Percentiles rank a stretch among this genome's conserved stretches.
Conservation (phyloP, 225 moss, liverwort and hornwort genomes). For the Sphagnum contortum region DNA sequence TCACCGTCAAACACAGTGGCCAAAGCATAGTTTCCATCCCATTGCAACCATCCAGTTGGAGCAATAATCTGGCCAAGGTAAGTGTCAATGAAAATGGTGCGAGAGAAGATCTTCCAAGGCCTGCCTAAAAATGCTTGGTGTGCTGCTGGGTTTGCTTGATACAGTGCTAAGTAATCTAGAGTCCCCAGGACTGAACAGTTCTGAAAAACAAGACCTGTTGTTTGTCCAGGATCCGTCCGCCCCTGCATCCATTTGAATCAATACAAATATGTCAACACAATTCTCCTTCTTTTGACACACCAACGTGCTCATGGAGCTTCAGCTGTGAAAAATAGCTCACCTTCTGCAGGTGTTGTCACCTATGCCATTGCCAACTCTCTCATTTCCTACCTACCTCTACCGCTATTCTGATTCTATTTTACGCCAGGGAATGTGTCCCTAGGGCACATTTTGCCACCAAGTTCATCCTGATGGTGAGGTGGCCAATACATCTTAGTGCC, state of each 20-base stretch:
- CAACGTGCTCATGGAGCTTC: no score
- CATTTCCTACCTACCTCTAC: no score
- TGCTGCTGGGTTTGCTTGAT: constrained; percentile 21
- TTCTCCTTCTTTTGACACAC: no score
- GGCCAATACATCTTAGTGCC: no score
- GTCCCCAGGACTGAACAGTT: constrained; percentile 29
- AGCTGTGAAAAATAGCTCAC: no score
- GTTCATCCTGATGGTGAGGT: no score
- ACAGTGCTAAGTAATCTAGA: constrained; percentile 29
- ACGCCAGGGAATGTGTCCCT: no score
- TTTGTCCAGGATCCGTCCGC: constrained; percentile 38
- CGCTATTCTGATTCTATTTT: no score
- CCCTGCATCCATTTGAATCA: constrained; percentile 16
- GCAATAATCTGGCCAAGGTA: constrained; percentile 53
- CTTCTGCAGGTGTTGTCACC: no score
- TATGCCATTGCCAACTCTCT: no score
- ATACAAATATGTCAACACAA: no score
- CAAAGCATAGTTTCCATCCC: constrained; percentile 45
- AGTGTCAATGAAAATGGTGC: constrained; percentile 44
- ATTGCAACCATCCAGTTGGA: constrained; percentile 40
- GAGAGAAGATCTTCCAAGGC: constrained; percentile 42
- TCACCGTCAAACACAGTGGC: constrained; percentile 44
- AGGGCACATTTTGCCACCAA: no score
- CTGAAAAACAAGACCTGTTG: constrained; percentile 46
- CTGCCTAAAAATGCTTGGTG: constrained; percentile 43